Conservation (phyloP, 2,329 filamentous ascomycete species). For the Aspergillus tubingensis region DNA sequence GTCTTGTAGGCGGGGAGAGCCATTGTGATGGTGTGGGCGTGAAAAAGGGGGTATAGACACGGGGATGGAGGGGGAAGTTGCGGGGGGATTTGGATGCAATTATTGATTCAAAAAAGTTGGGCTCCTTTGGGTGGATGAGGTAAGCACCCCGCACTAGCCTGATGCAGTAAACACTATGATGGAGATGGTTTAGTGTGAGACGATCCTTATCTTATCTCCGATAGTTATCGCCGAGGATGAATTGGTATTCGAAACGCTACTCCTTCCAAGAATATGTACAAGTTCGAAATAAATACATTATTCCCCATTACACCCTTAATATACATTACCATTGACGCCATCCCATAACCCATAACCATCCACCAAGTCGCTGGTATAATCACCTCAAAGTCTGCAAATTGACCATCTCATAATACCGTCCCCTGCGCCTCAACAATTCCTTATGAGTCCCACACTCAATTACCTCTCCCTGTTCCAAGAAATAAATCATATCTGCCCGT, state of each 20-base stretch:
- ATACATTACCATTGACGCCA: neutral
- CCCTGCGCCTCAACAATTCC: conserved; percentile 67
- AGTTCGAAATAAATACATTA: too few species aligned
- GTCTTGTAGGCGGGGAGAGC: conserved; percentile 19
- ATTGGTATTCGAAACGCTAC: too few species aligned
- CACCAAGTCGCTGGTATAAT: neutral
- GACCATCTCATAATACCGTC: conserved; percentile 73
- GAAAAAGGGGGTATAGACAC: neutral
- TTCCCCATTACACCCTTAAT: neutral
- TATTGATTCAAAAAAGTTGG: neutral
- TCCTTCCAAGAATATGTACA: too few species aligned
- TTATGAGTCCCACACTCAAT: conserved; percentile 78
- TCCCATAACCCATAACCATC: neutral
- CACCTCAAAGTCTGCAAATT: conserved; percentile 70
- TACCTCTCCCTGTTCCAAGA: conserved; percentile 81
- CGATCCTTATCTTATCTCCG: too few species aligned
- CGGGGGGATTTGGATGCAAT: neutral
- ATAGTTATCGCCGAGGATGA: too few species aligned
- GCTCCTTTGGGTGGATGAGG: neutral
- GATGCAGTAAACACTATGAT: neutral
- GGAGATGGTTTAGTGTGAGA: neutral
- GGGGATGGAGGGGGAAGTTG: neutral
- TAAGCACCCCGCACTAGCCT: conserved; percentile 1
- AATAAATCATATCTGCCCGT: conserved; percentile 87
- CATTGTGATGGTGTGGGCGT: neutral